Percentiles rank a stretch among this genome's conserved stretches.
phyloP scores from a whole-genome alignment of 805 yeast species.

The Maudiozyma bulderi region DNA sequence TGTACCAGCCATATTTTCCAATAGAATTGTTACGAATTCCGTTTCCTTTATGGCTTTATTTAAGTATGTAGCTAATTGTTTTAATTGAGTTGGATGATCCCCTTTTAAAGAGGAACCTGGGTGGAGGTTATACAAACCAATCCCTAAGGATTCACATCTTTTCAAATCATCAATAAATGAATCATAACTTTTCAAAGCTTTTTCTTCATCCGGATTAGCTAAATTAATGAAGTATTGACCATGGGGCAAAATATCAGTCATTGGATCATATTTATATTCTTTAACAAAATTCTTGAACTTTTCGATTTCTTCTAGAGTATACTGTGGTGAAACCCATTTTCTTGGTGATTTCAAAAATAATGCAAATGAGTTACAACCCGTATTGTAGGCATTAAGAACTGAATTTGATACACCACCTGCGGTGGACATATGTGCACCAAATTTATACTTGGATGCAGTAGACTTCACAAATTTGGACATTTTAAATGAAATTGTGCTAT shows the following conservation, averaged over 20 bases:
- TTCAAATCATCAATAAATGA: conserved; percentile 78
- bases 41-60: conserved; percentile 73
- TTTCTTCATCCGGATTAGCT: conserved; percentile 81
- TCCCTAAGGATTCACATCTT: conserved; percentile 76
- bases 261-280: conserved; percentile 56
- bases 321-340: conserved; percentile 80
- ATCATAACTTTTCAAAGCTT: conserved; percentile 62
- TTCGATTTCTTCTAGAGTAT: conserved; percentile 53
- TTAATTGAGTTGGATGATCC: conserved; percentile 55
- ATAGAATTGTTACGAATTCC: conserved; percentile 68
- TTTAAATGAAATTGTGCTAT: not conserved
- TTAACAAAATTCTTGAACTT: conserved; percentile 58
- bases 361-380: conserved; percentile 72
- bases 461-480: conserved; percentile 35
- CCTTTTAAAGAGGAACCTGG: conserved; percentile 82
- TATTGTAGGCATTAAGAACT: conserved; percentile 44
- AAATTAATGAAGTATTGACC: conserved; percentile 90
- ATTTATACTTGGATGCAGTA: conserved; percentile 41
- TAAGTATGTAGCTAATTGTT: conserved; percentile 64
- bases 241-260: conserved; percentile 81
- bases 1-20: conserved; percentile 98
- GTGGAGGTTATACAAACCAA: conserved; percentile 86
- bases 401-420: conserved; percentile 73
- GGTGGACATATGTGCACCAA: conserved; percentile 84
- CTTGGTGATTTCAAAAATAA: conserved; percentile 83